A percentile compares a stretch with the other conserved stretches of the same genome.
Evolutionary conservation across 257 asterid genomes (phyloP).

Genomic region (Misopates orontium): DNA sequence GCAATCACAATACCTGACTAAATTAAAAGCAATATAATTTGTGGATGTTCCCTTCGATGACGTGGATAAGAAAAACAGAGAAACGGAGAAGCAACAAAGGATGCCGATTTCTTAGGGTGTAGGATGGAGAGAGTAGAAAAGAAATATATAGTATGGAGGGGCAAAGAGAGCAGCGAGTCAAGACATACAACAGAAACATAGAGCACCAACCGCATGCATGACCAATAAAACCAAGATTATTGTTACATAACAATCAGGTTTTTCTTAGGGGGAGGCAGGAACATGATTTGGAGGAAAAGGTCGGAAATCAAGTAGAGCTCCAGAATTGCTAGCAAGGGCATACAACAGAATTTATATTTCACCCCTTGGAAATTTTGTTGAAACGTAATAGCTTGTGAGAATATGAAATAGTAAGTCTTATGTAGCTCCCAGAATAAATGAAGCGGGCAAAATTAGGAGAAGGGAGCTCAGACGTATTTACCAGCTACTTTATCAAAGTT

Average conservation of each 20-base stretch:
- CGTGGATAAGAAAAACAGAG: conserved; percentile 10
- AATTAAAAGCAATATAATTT: not conserved
- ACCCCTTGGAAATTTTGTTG: not conserved
- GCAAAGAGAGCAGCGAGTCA: not conserved
- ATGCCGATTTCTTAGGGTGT: conserved; percentile 7
- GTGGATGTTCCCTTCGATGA: not conserved
- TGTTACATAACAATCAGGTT: not conserved
- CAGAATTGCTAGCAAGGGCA: not conserved
- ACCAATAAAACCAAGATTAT: not conserved
- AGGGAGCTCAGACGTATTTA: too few species aligned
- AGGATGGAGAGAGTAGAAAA: not conserved
- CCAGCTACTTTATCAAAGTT: too few species aligned
- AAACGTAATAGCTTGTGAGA: too few species aligned
- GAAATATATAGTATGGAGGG: too few species aligned
- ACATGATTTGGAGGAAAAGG: conserved; percentile 1
- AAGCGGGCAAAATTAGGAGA: not conserved
- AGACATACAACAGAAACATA: not conserved
- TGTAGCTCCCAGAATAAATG: not conserved
- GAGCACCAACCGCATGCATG: not conserved
- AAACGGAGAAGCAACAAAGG: not conserved
- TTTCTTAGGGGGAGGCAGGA: not conserved
- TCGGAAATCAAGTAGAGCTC: conserved; percentile 4
- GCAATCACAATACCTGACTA: conserved; percentile 3
- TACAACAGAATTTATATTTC: not conserved
- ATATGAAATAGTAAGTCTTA: not conserved